phyloP scores from a whole-genome alignment of 768 basidiomycete species.

The Tulasnella calospora region DNA sequence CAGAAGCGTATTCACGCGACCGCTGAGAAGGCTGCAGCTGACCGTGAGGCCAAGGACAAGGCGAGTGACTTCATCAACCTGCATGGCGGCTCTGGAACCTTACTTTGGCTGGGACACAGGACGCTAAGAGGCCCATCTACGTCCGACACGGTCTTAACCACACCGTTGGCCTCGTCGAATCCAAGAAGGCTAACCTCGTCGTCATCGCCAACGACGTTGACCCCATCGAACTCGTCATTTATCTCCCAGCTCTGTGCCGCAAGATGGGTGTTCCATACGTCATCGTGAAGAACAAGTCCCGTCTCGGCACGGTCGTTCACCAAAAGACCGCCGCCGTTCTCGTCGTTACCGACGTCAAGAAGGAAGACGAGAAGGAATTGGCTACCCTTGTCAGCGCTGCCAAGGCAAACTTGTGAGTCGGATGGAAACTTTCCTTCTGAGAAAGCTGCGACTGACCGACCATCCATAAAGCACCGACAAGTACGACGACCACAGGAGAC shows the following conservation, averaged over 20 bases:
- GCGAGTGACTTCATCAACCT: constrained; percentile 40
- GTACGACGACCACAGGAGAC: constrained; percentile 84
- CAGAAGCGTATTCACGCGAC: constrained; percentile 80
- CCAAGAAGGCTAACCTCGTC: constrained; percentile 95
- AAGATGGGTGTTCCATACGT: constrained; percentile 99
- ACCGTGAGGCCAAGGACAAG: constrained; percentile 53
- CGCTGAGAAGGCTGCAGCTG: constrained; percentile 71
- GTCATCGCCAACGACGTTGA: constrained; percentile 97
- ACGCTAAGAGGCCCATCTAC: constrained; percentile 90
- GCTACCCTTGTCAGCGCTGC: constrained; percentile 87
- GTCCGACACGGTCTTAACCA: constrained; percentile 98
- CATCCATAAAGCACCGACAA: constrained; percentile 64
- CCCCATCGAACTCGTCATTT: constrained; percentile 98
- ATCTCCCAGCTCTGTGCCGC: constrained; percentile 95
- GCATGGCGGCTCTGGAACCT: not conserved
- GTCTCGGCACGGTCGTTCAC: constrained; percentile 95
- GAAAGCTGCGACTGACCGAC: not conserved
- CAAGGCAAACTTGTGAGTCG: constrained; percentile 92
- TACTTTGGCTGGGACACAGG: constrained; percentile 40
- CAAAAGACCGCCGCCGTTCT: constrained; percentile 96
- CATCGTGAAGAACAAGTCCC: constrained; percentile 97
- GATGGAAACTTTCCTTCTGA: constrained; percentile 1
- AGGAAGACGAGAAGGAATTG: constrained; percentile 90
- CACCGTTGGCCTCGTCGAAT: constrained; percentile 89
- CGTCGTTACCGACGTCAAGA: constrained; percentile 87